These are phyloP conservation scores for Podospora sp. DNA, from an alignment of 495 filamentous ascomycete genomes.

Conservation along the genomic window DNA sequence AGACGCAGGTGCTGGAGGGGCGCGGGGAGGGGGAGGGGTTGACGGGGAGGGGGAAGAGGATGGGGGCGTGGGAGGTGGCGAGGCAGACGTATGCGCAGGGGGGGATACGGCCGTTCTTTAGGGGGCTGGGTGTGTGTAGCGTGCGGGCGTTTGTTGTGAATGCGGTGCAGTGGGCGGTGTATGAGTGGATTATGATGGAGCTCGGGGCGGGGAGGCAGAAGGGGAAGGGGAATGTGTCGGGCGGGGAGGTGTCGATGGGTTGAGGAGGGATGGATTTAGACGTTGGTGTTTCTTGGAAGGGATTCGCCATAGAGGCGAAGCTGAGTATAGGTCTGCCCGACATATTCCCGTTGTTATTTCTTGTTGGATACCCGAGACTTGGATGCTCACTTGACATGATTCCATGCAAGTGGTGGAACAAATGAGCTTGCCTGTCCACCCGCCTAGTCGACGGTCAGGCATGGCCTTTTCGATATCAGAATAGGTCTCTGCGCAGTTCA, in stretches of 20 bases:
- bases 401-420: too few species aligned
- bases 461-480: too few species aligned
- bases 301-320: too few species aligned
- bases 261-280: background rate
- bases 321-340: too few species aligned
- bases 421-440: too few species aligned
- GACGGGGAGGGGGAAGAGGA: constrained; percentile 27
- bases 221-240: background rate
- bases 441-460: too few species aligned
- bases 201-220: constrained; percentile 37
- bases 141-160: constrained; percentile 85
- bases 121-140: constrained; percentile 77
- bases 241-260: background rate
- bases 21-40: constrained; percentile 36
- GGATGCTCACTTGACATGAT: too few species aligned
- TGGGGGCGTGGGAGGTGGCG: constrained; percentile 63
- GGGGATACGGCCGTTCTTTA: constrained; percentile 71
- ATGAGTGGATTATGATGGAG: constrained; percentile 77
- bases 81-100: constrained; percentile 64
- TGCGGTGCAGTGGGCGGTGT: constrained; percentile 78
- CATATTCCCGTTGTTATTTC: too few species aligned
- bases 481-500: too few species aligned
- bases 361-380: too few species aligned
- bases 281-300: background rate
- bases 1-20: constrained; percentile 55